Base-by-base conservation (phyloP, 2,329 filamentous ascomycete genomes). In the Clarireedia monteithiana region DNA sequence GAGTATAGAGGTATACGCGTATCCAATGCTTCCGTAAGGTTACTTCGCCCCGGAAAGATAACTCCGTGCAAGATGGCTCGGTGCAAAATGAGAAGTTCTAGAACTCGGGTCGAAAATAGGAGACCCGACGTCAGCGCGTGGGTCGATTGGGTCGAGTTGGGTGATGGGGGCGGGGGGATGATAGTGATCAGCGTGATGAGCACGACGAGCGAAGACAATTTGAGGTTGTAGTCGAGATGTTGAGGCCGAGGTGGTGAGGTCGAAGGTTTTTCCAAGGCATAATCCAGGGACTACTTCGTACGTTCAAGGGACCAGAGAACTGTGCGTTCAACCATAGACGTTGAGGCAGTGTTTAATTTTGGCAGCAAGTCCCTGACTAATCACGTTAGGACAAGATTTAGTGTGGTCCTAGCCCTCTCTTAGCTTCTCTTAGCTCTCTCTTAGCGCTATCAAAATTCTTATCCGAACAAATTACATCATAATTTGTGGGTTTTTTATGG, bases 391-490 rank as follows among this genome's bases (percentile, higher is more conserved):
- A 38, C n/a, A 27, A 23, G 36, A 26, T 9, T 23, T 49, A 26
- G 26, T 10, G 14, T 10, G 6, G 2, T 5, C 20, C 15, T n/a
- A n/a, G 39, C 15, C 9, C 6, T 14, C 12, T 14, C 12, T 47
- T 30, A 24, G 20, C 34, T 10, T 27, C 39, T 20, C 20, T 20
- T 20, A 20, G 20, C 20, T 20, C n/a, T 38, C 24, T 26, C 14
- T 51, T 40, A 44, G 24, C 23, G n/a, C 20, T 44, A 44, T 51
- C 49, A 20, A 36, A 17, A 12, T 34, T 27, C 46, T 36, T 20
- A 38, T 46, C 42, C 42, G 42, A 46, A 46, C 42, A 46, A 51
- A 51, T 51, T 51, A 51, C 49, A 51, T 51, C 49, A 51, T 51
- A 5, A 17, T 6, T 2, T 3, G 6, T 38, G 15, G 42, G 38